phyloP scores from a whole-genome alignment of 2,329 filamentous ascomycete genomes.

The Ophiognomonia clavigignenti-juglandacearum region DNA sequence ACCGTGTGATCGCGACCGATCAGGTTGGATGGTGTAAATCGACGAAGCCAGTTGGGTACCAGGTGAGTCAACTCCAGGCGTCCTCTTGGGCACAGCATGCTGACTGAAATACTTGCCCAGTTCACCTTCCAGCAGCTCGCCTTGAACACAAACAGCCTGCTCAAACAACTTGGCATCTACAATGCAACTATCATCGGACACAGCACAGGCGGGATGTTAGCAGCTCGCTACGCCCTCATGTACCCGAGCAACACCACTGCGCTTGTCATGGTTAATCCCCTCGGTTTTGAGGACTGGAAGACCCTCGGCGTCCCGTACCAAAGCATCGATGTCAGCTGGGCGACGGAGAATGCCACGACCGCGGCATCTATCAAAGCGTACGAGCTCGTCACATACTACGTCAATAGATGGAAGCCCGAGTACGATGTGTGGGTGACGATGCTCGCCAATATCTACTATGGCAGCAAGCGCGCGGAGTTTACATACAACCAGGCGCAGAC shows the following conservation, averaged over 20 bases:
- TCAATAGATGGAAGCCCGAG: slow-evolving; percentile 39
- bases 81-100: too few species aligned
- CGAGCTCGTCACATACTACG: slow-evolving; percentile 44
- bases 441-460: slow-evolving; percentile 46
- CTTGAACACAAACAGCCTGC: slow-evolving; percentile 43
- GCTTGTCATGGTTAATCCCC: slow-evolving; percentile 45
- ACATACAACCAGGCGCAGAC: slow-evolving; percentile 43
- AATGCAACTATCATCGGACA: slow-evolving; percentile 47
- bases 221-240: slow-evolving; percentile 45
- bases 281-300: slow-evolving; percentile 52
- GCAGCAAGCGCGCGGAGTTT: slow-evolving; percentile 36
- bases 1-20: slow-evolving; percentile 48
- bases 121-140: slow-evolving; percentile 48
- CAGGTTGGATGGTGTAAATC: slow-evolving; percentile 56
- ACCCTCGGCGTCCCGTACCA: slow-evolving; percentile 43
- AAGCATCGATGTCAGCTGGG: slow-evolving; percentile 34
- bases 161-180: slow-evolving; percentile 37
- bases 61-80: too few species aligned
- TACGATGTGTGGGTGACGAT: slow-evolving; percentile 54
- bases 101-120: too few species aligned
- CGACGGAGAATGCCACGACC: slow-evolving; percentile 33
- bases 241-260: slow-evolving; percentile 38
- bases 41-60: slow-evolving; percentile 44
- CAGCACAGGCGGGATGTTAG: slow-evolving; percentile 51
- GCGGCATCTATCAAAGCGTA: slow-evolving; percentile 41